phyloP scores from a whole-genome alignment of 257 asterid genomes.

The Nicotiana undulata region DNA sequence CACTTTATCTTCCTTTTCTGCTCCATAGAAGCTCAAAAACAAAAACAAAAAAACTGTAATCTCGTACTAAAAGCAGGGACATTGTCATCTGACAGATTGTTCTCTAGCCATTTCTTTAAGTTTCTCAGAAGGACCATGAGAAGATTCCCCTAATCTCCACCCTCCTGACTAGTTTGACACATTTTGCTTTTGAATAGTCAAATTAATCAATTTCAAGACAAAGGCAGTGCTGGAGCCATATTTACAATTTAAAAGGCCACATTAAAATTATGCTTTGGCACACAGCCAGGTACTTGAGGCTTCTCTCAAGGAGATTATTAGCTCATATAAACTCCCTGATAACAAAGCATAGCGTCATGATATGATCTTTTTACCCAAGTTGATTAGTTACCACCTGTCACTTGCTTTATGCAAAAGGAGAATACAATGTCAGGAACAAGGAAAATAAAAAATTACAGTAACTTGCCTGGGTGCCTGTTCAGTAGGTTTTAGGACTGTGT shows the following conservation, averaged over 20 bases:
- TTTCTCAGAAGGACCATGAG: background rate
- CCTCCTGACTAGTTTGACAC: background rate
- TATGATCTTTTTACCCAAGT: background rate
- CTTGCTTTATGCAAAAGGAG: background rate
- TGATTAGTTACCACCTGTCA: background rate
- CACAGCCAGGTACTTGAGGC: background rate
- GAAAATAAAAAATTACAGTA: constrained; percentile 1
- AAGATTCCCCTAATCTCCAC: background rate
- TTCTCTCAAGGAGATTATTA: background rate
- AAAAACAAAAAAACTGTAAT: background rate
- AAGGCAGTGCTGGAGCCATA: no score
- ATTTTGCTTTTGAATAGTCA: background rate
- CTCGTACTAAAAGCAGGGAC: background rate
- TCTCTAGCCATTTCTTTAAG: constrained; percentile 2
- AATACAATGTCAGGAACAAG: background rate
- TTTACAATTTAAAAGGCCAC: no score
- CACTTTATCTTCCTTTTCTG: background rate
- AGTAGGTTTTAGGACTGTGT: constrained; percentile 70
- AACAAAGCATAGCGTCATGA: background rate
- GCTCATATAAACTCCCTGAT: constrained; percentile 6
- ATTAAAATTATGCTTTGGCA: background rate
- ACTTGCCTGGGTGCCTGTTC: constrained; percentile 77
- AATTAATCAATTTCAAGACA: background rate
- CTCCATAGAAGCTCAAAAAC: background rate
- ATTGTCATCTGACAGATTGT: background rate